Percentiles rank a stretch among this genome's conserved stretches.
Evolutionary conservation across 2,329 filamentous ascomycete species (phyloP).

Genomic region (Aspergillus udagawae): DNA sequence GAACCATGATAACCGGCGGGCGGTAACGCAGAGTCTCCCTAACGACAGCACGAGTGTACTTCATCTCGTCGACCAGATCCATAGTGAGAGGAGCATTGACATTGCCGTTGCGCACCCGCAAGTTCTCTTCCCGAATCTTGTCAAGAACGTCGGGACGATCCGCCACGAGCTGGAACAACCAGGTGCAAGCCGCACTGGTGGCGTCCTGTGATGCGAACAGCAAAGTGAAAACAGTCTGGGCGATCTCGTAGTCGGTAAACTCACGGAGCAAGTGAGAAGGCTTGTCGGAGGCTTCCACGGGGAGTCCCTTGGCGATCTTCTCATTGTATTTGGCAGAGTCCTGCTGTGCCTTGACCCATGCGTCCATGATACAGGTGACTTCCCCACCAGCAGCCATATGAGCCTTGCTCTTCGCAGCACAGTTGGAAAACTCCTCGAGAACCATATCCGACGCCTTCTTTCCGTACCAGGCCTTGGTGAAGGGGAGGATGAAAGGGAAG

Average conservation of each 20-base stretch:
- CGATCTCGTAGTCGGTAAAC: slow-evolving; percentile 87
- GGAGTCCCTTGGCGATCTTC: slow-evolving; percentile 68
- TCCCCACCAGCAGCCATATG: slow-evolving; percentile 86
- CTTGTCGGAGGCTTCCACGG: slow-evolving; percentile 69
- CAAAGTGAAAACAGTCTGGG: slow-evolving; percentile 92
- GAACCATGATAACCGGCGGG: slow-evolving; percentile 95
- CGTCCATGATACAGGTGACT: slow-evolving; percentile 89
- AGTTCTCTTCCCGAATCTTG: slow-evolving; percentile 87
- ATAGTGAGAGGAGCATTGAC: slow-evolving; percentile 66
- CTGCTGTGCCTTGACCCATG: slow-evolving; percentile 85
- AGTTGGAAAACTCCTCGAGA: slow-evolving; percentile 81
- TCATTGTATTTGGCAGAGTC: slow-evolving; percentile 79
- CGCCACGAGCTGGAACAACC: slow-evolving; percentile 91
- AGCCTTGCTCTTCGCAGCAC: slow-evolving; percentile 87
- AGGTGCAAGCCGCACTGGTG: slow-evolving; percentile 87
- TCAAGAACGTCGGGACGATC: slow-evolving; percentile 90
- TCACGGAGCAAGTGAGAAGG: slow-evolving; percentile 76
- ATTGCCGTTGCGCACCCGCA: slow-evolving; percentile 71
- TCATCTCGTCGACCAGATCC: slow-evolving; percentile 83
- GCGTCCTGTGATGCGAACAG: slow-evolving; percentile 97
- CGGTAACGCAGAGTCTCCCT: slow-evolving; percentile 90
- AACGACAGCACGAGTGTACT: slow-evolving; percentile 87
- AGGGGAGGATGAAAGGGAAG: slow-evolving; percentile 94
- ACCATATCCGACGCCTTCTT: slow-evolving; percentile 95
- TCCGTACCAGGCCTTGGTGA: slow-evolving; percentile 93